phyloP scores from a whole-genome alignment of 1,284 basidiomycete genomes.

The Thecaphora thlaspeos region DNA sequence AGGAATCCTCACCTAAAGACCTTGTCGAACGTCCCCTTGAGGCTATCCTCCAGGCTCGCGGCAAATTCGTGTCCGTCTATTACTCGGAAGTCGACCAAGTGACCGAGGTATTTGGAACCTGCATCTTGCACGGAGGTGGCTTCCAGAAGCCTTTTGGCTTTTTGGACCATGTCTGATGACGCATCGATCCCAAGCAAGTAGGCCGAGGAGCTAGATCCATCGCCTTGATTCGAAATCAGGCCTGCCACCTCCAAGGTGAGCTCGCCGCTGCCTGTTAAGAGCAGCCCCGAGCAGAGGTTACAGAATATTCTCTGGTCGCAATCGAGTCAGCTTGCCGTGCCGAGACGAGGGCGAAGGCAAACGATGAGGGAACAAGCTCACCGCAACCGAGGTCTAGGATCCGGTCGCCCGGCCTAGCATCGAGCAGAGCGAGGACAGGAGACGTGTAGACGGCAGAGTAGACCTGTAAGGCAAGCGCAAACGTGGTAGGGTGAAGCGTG shows the following conservation, averaged over 20 bases:
- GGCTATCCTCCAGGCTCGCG: neutral
- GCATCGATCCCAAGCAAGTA: slow-evolving; percentile 18
- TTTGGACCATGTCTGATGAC: slow-evolving; percentile 24
- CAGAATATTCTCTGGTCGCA: no score
- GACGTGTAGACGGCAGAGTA: slow-evolving; percentile 29
- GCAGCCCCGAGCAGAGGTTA: neutral
- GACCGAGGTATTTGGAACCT: neutral
- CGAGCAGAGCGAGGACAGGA: slow-evolving; percentile 25
- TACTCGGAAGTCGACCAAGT: slow-evolving; percentile 2
- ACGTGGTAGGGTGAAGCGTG: no score
- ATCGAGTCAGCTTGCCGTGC: neutral
- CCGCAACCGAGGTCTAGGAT: slow-evolving; percentile 37
- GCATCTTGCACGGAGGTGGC: neutral
- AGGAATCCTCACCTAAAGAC: slow-evolving; percentile 32
- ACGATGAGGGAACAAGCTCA: slow-evolving; percentile 5
- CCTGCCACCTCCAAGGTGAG: slow-evolving; percentile 18
- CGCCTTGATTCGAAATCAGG: neutral
- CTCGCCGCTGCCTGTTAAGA: slow-evolving; percentile 20
- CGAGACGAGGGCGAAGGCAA: neutral
- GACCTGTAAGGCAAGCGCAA: no score
- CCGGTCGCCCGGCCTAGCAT: slow-evolving; percentile 23
- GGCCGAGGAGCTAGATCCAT: slow-evolving; percentile 6
- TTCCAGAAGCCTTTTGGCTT: slow-evolving; percentile 5
- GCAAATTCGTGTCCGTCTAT: slow-evolving; percentile 16
- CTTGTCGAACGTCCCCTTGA: slow-evolving; percentile 11